phyloP scores from a whole-genome alignment of 257 asterid genomes.

The Solanum arcanum region DNA sequence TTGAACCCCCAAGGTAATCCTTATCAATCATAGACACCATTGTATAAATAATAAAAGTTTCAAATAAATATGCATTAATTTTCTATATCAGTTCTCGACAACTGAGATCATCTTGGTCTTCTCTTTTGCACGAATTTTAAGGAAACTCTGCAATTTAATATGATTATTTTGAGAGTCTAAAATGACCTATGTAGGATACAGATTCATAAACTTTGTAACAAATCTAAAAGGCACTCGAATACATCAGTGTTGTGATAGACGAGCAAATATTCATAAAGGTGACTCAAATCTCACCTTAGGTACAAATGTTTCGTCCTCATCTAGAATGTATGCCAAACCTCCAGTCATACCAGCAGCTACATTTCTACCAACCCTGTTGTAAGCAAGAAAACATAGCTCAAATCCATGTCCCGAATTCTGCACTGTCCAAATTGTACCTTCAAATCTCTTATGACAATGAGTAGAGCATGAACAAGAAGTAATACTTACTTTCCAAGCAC shows the following conservation, averaged over 20 bases:
- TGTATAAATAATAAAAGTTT: neutral
- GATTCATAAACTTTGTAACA: neutral
- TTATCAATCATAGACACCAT: neutral
- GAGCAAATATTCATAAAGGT: neutral
- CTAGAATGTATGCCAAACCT: slow-evolving; percentile 86
- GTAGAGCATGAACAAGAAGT: neutral
- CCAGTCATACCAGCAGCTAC: slow-evolving; percentile 99
- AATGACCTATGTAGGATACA: neutral
- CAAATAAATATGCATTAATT: neutral
- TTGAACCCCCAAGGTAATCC: neutral
- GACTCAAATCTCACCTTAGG: slow-evolving; percentile 55
- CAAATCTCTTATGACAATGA: neutral
- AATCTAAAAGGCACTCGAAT: neutral
- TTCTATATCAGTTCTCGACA: neutral
- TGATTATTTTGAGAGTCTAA: neutral
- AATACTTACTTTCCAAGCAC: slow-evolving; percentile 84
- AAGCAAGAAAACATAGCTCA: neutral
- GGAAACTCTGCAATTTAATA: neutral
- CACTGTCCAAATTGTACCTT: neutral
- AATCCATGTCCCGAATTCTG: neutral
- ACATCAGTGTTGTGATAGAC: neutral
- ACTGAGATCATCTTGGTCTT: neutral
- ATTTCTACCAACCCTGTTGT: slow-evolving; percentile 88
- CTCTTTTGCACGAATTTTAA: neutral
- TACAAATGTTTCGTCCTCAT: slow-evolving; percentile 83